Conservation (phyloP, 139 green algal species). For the Picochlorum sp. region DNA sequence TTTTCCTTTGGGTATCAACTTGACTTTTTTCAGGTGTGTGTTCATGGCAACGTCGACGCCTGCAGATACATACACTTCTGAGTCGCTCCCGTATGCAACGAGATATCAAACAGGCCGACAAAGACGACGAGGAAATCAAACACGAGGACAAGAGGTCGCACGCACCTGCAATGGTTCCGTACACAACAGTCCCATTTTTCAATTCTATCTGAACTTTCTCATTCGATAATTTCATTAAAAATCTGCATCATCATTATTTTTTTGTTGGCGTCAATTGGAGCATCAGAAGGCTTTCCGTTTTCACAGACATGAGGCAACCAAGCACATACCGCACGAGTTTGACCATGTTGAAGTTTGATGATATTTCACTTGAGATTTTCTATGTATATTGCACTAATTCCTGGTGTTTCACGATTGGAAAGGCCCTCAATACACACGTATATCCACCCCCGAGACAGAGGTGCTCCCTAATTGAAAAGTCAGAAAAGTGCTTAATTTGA, state of each 20-base stretch:
- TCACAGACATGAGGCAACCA: too few species aligned
- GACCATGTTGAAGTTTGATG: too few species aligned
- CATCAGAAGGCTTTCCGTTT: too few species aligned
- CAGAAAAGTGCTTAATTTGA: too few species aligned
- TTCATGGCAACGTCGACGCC: conserved; percentile 99
- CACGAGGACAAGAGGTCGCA: not conserved
- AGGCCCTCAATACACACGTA: too few species aligned
- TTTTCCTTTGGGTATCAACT: conserved; percentile 88
- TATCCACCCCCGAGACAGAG: too few species aligned
- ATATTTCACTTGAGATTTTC: too few species aligned
- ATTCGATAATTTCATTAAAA: conserved; percentile 97
- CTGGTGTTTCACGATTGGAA: too few species aligned
- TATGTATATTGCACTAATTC: too few species aligned
- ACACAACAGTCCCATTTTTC: conserved; percentile 94
- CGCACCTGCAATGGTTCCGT: conserved; percentile 89
- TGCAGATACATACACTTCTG: conserved; percentile 25
- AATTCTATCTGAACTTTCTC: conserved; percentile 98
- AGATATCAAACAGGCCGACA: conserved; percentile 5
- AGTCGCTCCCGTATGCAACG: not conserved
- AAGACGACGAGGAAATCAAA: not conserved
- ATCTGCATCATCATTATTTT: conserved; percentile 46
- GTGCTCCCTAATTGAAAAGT: too few species aligned
- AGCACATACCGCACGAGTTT: too few species aligned
- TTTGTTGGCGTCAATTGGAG: too few species aligned
- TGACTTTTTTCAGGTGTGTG: conserved; percentile 95